Conservation (phyloP, 2,329 filamentous ascomycete genomes). For the Sporothrix sp. region DNA sequence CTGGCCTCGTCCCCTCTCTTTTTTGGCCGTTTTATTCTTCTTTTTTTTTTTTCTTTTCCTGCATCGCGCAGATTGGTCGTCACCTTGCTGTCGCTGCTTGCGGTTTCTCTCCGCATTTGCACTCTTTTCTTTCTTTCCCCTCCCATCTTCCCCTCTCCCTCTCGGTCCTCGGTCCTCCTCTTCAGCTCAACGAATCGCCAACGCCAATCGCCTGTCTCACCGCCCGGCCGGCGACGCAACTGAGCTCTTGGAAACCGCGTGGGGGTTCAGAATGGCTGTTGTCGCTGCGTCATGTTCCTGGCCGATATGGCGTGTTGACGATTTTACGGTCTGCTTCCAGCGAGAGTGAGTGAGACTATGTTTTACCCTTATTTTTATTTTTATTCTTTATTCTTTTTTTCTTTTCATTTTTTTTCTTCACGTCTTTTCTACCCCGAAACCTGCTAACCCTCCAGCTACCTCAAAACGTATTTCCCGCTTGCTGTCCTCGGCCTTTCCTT, state of each 20-base stretch:
- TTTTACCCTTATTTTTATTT: too few species aligned
- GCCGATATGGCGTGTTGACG: constrained; percentile 54
- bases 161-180: not conserved
- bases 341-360: constrained; percentile 65
- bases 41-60: not conserved
- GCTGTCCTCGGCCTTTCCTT: constrained; percentile 61
- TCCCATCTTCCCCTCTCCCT: not conserved
- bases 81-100: not conserved
- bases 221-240: not conserved
- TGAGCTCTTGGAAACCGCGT: constrained; percentile 5
- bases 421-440: not conserved
- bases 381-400: not conserved
- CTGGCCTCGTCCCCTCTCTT: too few species aligned
- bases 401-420: not conserved
- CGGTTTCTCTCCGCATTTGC: not conserved
- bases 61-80: not conserved
- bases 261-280: constrained; percentile 31
- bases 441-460: constrained; percentile 46
- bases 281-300: constrained; percentile 46
- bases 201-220: not conserved
- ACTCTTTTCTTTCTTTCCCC: not conserved
- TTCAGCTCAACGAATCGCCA: not conserved
- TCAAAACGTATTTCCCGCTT: constrained; percentile 72
- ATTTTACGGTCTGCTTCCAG: constrained; percentile 54
- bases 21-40: not conserved